Evolutionary conservation across 1,139 yeast genomes (phyloP).

Genomic region (Pichia sp.): DNA sequence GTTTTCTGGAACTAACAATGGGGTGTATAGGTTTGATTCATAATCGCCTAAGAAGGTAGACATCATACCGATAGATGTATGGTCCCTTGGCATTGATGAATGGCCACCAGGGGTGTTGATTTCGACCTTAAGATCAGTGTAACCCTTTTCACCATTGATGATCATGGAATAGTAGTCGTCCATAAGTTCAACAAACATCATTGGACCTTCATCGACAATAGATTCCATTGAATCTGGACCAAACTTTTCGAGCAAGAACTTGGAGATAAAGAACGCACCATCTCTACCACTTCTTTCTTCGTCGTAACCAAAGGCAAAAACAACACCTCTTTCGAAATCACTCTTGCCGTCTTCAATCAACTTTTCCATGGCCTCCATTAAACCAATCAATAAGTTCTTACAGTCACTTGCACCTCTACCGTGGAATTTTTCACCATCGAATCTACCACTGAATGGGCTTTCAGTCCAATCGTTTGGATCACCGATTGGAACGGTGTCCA

Average conservation of each 20-base stretch:
- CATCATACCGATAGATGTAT: constrained; percentile 72
- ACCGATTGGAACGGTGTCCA: constrained; percentile 81
- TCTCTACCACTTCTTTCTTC: constrained; percentile 65
- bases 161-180: constrained; percentile 37
- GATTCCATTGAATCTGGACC: constrained; percentile 57
- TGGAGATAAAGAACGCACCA: constrained; percentile 51
- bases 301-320: constrained; percentile 68
- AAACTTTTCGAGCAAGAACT: constrained; percentile 44
- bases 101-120: constrained; percentile 69
- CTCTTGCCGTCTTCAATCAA: constrained; percentile 43
- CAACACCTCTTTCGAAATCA: constrained; percentile 52
- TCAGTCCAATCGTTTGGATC: constrained; percentile 60
- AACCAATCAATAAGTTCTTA: constrained; percentile 55
- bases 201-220: constrained; percentile 65
- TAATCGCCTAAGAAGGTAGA: constrained; percentile 49
- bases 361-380: constrained; percentile 57
- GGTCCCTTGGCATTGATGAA: constrained; percentile 69
- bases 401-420: constrained; percentile 72
- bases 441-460: constrained; percentile 69
- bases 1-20: constrained; percentile 44
- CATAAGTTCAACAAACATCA: constrained; percentile 34
- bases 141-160: constrained; percentile 68
- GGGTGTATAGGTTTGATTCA: constrained; percentile 50
- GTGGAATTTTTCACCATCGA: constrained; percentile 56
- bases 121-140: constrained; percentile 46